Conservation (phyloP, 148 eudicot species). For the Silene latifolia region DNA sequence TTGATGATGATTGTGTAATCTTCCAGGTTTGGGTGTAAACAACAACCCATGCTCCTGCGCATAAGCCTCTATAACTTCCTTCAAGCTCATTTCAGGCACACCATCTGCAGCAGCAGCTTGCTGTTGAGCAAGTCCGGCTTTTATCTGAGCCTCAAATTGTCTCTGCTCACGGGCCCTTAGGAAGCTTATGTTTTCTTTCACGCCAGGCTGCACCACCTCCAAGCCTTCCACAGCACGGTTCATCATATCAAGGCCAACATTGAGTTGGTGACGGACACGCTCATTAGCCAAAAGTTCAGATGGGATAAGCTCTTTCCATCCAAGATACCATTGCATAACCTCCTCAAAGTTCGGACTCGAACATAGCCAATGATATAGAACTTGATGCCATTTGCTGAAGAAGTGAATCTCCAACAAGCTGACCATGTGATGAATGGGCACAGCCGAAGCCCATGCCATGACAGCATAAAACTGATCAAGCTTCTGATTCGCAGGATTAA, state of each 20-base stretch:
- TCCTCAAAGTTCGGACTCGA: slow-evolving; percentile 71
- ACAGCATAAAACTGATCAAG: slow-evolving; percentile 69
- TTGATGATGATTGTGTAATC: slow-evolving; percentile 31
- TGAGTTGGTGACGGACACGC: slow-evolving; percentile 27
- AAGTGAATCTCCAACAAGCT: slow-evolving; percentile 64
- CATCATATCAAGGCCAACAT: slow-evolving; percentile 32
- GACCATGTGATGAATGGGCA: slow-evolving; percentile 76
- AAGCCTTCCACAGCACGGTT: slow-evolving; percentile 31
- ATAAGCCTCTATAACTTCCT: slow-evolving; percentile 26
- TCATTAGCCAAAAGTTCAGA: slow-evolving; percentile 30
- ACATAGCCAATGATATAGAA: slow-evolving; percentile 68
- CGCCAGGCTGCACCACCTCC: slow-evolving; percentile 32
- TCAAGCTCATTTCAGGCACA: slow-evolving; percentile 26
- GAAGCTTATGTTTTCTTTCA: slow-evolving; percentile 32
- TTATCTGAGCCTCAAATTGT: slow-evolving; percentile 29
- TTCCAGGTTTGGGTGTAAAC: slow-evolving; percentile 34
- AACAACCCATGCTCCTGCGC: slow-evolving; percentile 32
- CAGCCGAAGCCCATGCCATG: slow-evolving; percentile 60
- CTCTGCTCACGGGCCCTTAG: slow-evolving; percentile 30
- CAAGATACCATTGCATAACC: slow-evolving; percentile 39
- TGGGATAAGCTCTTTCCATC: slow-evolving; percentile 31
- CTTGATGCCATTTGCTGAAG: slow-evolving; percentile 83
- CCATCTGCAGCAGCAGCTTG: slow-evolving; percentile 18
- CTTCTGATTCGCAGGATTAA: slow-evolving; percentile 71
- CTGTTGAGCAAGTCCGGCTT: slow-evolving; percentile 26